These are phyloP conservation scores for Trichophyton mentagrophytes DNA, from an alignment of 2,329 filamentous ascomycete species.

Conservation along the genomic window DNA sequence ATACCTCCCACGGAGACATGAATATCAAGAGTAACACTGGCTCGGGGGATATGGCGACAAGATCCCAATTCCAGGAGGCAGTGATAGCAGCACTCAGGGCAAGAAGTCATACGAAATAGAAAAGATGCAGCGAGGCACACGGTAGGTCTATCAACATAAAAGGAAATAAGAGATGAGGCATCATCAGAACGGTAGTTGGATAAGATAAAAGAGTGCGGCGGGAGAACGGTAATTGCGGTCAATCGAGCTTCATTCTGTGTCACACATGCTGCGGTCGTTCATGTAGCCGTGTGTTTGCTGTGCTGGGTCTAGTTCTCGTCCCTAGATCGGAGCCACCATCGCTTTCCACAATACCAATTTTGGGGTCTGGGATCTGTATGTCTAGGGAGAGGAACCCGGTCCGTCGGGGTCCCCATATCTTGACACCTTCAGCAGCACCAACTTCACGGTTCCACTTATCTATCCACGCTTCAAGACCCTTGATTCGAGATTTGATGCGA, in stretches of 20 bases:
- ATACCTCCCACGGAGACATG: not conserved
- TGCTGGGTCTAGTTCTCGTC: conserved; percentile 25
- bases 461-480: conserved; percentile 63
- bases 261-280: not conserved
- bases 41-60: not conserved
- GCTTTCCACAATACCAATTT: conserved; percentile 33
- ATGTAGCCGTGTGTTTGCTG: not conserved
- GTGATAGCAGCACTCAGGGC: not conserved
- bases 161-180: not conserved
- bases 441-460: conserved; percentile 70
- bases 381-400: conserved; percentile 70
- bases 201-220: not conserved
- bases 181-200: not conserved
- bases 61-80: not conserved
- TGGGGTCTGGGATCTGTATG: conserved; percentile 40
- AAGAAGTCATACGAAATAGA: not conserved
- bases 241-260: not conserved
- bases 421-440: conserved; percentile 50
- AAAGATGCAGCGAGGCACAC: not conserved
- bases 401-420: conserved; percentile 62
- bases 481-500: conserved; percentile 58
- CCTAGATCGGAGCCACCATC: conserved; percentile 25
- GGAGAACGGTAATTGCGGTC: not conserved
- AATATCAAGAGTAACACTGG: not conserved
- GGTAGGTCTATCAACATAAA: not conserved